phyloP scores from a whole-genome alignment of 2,329 filamentous ascomycete species.

The Fusarium transvaalense region DNA sequence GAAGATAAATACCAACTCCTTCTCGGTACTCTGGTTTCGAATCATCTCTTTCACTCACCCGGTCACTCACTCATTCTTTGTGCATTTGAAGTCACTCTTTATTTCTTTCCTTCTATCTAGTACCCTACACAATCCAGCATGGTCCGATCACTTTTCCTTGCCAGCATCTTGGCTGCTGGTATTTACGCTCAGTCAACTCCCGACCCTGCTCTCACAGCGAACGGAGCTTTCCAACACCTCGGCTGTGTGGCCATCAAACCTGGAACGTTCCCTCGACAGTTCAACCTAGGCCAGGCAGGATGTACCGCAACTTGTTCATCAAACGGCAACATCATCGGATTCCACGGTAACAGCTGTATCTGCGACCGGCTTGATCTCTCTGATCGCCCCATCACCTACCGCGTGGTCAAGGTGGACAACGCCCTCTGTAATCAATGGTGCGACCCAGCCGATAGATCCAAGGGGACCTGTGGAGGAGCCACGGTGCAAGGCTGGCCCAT shows the following conservation, averaged over 20 bases:
- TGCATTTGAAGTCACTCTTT: slow-evolving; percentile 33
- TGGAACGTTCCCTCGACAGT: slow-evolving; percentile 33
- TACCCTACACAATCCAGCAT: slow-evolving; percentile 11
- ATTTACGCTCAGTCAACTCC: slow-evolving; percentile 30
- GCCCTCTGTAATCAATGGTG: slow-evolving; percentile 35
- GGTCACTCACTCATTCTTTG: slow-evolving; percentile 28
- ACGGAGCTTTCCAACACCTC: slow-evolving; percentile 24
- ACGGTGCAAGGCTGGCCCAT: slow-evolving; percentile 33
- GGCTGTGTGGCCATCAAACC: slow-evolving; percentile 34
- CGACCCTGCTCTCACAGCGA: slow-evolving; percentile 20
- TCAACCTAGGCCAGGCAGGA: slow-evolving; percentile 11
- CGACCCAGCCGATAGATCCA: slow-evolving; percentile 30
- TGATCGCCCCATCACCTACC: slow-evolving; percentile 24
- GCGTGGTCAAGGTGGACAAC: slow-evolving; percentile 33
- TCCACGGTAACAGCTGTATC: slow-evolving; percentile 31
- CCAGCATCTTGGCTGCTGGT: slow-evolving; percentile 19
- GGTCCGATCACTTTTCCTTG: slow-evolving; percentile 20
- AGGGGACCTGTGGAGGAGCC: slow-evolving; percentile 36
- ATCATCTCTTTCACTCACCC: slow-evolving; percentile 1
- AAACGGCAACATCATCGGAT: slow-evolving; percentile 39
- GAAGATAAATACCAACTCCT: slow-evolving; percentile 22
- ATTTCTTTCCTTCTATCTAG: slow-evolving; percentile 27
- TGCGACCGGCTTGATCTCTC: slow-evolving; percentile 41
- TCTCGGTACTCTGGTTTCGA: background rate
- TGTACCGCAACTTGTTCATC: slow-evolving; percentile 34